These are phyloP conservation scores for Penicillium italicum DNA, from an alignment of 2,329 filamentous ascomycete genomes.

Conservation along the genomic window DNA sequence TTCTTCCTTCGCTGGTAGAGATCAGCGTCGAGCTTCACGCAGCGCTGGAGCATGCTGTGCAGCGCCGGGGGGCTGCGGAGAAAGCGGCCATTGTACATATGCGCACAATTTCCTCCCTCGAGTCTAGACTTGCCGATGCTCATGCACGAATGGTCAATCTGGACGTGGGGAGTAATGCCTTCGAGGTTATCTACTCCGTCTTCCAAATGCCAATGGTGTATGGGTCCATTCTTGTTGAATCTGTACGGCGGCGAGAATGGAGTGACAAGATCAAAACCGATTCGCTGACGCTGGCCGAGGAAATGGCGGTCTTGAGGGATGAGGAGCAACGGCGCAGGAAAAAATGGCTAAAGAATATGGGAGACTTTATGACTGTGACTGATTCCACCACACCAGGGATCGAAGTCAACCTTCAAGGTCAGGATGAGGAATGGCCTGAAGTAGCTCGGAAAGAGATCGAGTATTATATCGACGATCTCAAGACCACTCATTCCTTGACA, in stretches of 20 bases:
- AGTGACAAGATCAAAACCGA: slow-evolving; percentile 84
- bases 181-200: slow-evolving; percentile 75
- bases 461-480: slow-evolving; percentile 65
- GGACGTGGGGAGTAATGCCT: slow-evolving; percentile 72
- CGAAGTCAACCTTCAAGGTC: slow-evolving; percentile 78
- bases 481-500: slow-evolving; percentile 62
- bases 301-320: slow-evolving; percentile 87
- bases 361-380: slow-evolving; percentile 63
- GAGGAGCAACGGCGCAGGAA: slow-evolving; percentile 85
- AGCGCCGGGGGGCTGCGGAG: slow-evolving; percentile 66
- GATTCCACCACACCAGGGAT: slow-evolving; percentile 71
- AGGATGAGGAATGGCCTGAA: slow-evolving; percentile 75
- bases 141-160: slow-evolving; percentile 69
- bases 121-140: slow-evolving; percentile 67
- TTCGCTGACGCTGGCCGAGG: slow-evolving; percentile 81
- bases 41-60: slow-evolving; percentile 49
- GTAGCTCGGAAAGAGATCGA: slow-evolving; percentile 73
- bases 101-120: slow-evolving; percentile 76
- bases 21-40: slow-evolving; percentile 55
- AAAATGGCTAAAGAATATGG: slow-evolving; percentile 85
- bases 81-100: slow-evolving; percentile 68
- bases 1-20: slow-evolving; percentile 58
- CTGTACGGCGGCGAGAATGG: slow-evolving; percentile 84
- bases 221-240: slow-evolving; percentile 81
- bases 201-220: slow-evolving; percentile 85